These are phyloP conservation scores for Vitis rupestris DNA, from an alignment of 164 flowering plant genomes.

Conservation along the genomic window DNA sequence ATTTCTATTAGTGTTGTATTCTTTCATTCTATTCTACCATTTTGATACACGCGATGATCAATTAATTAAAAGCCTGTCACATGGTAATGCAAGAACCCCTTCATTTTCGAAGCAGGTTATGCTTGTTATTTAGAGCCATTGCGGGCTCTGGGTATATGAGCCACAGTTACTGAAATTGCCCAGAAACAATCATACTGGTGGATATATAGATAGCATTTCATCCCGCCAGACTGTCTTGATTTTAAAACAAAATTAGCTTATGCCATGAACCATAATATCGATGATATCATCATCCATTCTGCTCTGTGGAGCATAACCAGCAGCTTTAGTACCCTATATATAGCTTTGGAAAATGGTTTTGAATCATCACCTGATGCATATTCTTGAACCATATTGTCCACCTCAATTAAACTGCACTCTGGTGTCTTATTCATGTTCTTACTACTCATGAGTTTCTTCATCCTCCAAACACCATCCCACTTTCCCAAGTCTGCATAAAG, in stretches of 20 bases:
- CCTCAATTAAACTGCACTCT: constrained; percentile 50
- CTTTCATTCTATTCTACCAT: no score
- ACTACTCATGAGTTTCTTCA: constrained; percentile 45
- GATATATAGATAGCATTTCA: no score
- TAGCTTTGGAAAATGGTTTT: constrained; percentile 34
- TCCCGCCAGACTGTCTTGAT: not conserved
- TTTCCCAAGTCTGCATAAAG: constrained; percentile 46
- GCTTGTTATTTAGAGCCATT: no score
- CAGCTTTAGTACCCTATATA: constrained; percentile 32
- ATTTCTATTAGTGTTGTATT: no score
- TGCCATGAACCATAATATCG: not conserved
- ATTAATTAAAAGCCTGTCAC: no score
- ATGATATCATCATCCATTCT: not conserved
- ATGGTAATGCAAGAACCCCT: no score
- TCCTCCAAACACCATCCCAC: constrained; percentile 46
- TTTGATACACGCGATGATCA: no score
- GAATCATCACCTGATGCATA: constrained; percentile 46
- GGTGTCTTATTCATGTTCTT: constrained; percentile 49
- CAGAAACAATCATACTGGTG: no score
- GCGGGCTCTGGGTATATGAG: no score
- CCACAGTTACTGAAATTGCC: no score
- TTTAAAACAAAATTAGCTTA: not conserved
- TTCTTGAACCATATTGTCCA: constrained; percentile 37
- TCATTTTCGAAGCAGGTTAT: no score
- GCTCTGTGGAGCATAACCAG: constrained; percentile 29